Conservation (phyloP, 73 alveolate genomes). For the Chromera velia region DNA sequence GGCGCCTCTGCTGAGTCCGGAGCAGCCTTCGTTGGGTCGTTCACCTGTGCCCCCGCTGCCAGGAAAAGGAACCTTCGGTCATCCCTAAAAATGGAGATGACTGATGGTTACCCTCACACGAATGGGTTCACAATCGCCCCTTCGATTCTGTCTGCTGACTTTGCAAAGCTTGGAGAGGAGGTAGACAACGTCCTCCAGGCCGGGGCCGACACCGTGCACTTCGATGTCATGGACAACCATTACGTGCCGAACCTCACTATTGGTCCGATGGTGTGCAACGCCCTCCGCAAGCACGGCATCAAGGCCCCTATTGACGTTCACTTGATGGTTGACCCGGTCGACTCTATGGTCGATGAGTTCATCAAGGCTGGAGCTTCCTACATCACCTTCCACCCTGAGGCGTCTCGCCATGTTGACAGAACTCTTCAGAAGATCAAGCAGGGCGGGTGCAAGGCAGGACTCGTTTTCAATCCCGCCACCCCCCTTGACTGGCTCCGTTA, state of each 20-base stretch:
- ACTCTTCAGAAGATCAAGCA: neutral
- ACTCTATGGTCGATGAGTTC: neutral
- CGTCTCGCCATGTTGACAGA: neutral
- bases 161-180: constrained; percentile 41
- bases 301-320: constrained; percentile 24
- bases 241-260: constrained; percentile 48
- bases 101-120: neutral
- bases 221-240: constrained; percentile 44
- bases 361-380: constrained; percentile 41
- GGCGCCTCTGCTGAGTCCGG: too few relatives aligned
- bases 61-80: too few relatives aligned
- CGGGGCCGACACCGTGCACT: constrained; percentile 47
- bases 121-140: constrained; percentile 10
- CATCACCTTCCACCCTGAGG: constrained; percentile 47
- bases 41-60: too few relatives aligned
- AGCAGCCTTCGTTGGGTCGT: too few relatives aligned
- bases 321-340: constrained; percentile 10
- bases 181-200: constrained; percentile 39
- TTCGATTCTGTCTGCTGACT: constrained; percentile 43
- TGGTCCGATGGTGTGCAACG: constrained; percentile 32
- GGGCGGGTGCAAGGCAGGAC: constrained; percentile 10
- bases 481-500: constrained; percentile 34
- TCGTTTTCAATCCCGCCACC: constrained; percentile 42
- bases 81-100: neutral
- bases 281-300: constrained; percentile 10